Evolutionary conservation across 2,329 filamentous ascomycete species (phyloP).

Genomic region (Talaromyces sp.): DNA sequence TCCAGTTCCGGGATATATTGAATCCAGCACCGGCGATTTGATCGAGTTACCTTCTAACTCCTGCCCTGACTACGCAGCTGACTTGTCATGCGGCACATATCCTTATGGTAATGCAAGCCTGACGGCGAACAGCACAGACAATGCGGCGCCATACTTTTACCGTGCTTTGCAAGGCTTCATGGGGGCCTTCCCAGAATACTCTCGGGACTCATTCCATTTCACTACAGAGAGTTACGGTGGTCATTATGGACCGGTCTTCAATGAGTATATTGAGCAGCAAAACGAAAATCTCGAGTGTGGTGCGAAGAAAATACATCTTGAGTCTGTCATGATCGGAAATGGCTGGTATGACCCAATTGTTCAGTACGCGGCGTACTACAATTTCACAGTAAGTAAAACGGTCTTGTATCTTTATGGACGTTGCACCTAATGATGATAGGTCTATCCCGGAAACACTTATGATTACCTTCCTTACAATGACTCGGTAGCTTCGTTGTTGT

Average conservation of each 20-base stretch:
- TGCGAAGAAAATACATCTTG: constrained; percentile 22
- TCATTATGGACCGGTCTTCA: constrained; percentile 40
- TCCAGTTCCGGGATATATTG: constrained; percentile 20
- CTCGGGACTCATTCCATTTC: constrained; percentile 50
- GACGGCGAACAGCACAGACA: constrained; percentile 48
- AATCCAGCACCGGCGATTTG: constrained; percentile 32
- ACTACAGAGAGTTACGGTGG: constrained; percentile 45
- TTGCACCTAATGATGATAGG: constrained; percentile 9
- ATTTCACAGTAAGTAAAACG: constrained; percentile 24
- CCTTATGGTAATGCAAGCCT: constrained; percentile 46
- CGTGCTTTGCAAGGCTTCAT: constrained; percentile 59
- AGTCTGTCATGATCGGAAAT: constrained; percentile 35
- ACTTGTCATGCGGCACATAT: constrained; percentile 12
- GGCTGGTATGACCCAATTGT: constrained; percentile 37
- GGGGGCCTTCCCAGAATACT: constrained; percentile 58
- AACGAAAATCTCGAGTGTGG: constrained; percentile 37
- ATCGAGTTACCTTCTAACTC: constrained; percentile 34
- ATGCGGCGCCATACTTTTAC: constrained; percentile 53
- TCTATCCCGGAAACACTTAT: constrained; percentile 34
- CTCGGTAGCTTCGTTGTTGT: constrained; percentile 47
- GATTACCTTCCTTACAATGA: constrained; percentile 36
- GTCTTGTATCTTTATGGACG: background rate
- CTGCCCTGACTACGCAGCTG: constrained; percentile 13
- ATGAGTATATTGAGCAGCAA: constrained; percentile 39
- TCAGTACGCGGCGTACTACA: constrained; percentile 37